A percentile compares a stretch with the other conserved stretches of the same genome.
These are phyloP conservation scores for Pseudocercospora fuligena DNA, from an alignment of 2,329 filamentous ascomycete species.

Conservation along the genomic window DNA sequence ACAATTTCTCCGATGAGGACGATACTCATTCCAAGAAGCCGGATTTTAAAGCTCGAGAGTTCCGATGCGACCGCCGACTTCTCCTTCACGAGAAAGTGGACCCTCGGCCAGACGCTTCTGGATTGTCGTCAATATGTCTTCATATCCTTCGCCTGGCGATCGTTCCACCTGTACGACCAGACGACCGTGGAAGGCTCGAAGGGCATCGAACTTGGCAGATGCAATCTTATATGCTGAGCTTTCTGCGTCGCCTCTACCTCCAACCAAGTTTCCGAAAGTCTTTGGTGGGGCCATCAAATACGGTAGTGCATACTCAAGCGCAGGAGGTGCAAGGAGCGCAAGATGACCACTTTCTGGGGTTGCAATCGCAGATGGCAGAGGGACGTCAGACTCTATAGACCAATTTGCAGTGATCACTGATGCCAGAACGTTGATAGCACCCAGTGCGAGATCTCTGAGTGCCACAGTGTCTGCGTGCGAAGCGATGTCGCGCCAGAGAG, in stretches of 20 bases:
- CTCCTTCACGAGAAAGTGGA: constrained; percentile 46
- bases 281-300: constrained; percentile 63
- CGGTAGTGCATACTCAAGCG: constrained; percentile 57
- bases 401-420: constrained; percentile 61
- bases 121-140: constrained; percentile 49
- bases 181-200: constrained; percentile 54
- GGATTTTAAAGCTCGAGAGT: constrained; percentile 48
- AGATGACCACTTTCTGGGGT: constrained; percentile 51
- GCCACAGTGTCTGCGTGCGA: constrained; percentile 61
- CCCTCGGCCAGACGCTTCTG: constrained; percentile 49
- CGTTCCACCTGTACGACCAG: constrained; percentile 46
- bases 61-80: constrained; percentile 51
- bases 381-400: constrained; percentile 42
- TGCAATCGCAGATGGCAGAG: constrained; percentile 45
- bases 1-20: background rate
- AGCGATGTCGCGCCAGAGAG: constrained; percentile 58
- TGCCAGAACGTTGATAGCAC: constrained; percentile 58
- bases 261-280: constrained; percentile 63
- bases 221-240: constrained; percentile 63
- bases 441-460: constrained; percentile 61
- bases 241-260: constrained; percentile 61
- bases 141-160: constrained; percentile 39
- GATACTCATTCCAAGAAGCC: background rate
- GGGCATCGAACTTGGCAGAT: constrained; percentile 61
- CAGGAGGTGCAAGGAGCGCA: constrained; percentile 58